A percentile compares a stretch with the other conserved stretches of the same genome.
These are phyloP conservation scores for Raffaelea albimanens DNA, from an alignment of 2,329 filamentous ascomycete species.

Conservation along the genomic window DNA sequence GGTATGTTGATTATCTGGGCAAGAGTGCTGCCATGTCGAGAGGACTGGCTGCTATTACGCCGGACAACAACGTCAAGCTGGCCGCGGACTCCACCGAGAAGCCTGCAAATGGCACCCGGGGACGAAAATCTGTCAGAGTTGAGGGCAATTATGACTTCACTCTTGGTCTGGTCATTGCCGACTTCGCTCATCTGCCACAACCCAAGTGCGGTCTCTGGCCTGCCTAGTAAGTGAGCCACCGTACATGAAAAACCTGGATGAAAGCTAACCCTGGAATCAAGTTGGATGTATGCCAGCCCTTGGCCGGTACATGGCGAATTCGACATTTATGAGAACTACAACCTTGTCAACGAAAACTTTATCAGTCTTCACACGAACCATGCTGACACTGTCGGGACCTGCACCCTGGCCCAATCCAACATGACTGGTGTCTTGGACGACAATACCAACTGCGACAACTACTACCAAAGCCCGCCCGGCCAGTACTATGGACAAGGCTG, in stretches of 20 bases:
- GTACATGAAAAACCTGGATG: too few species aligned
- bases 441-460: slow-evolving; percentile 31
- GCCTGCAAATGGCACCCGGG: slow-evolving; percentile 14
- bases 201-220: slow-evolving; percentile 63
- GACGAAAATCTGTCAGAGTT: slow-evolving; percentile 52
- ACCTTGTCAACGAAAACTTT: slow-evolving; percentile 41
- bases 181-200: slow-evolving; percentile 60
- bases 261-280: slow-evolving; percentile 5
- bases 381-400: slow-evolving; percentile 20
- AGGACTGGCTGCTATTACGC: slow-evolving; percentile 28
- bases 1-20: slow-evolving; percentile 49
- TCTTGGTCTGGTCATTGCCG: slow-evolving; percentile 58
- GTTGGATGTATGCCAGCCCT: slow-evolving; percentile 39
- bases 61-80: slow-evolving; percentile 22
- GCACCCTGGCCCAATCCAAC: slow-evolving; percentile 20
- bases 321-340: slow-evolving; percentile 60
- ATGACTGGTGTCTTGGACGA: slow-evolving; percentile 21
- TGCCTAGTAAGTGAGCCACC: slow-evolving; percentile 48
- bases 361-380: slow-evolving; percentile 49
- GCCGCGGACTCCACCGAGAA: slow-evolving; percentile 2
- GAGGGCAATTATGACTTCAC: slow-evolving; percentile 54
- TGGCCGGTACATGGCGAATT: slow-evolving; percentile 58
- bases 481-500: slow-evolving; percentile 32
- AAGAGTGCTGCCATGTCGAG: slow-evolving; percentile 20
- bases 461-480: slow-evolving; percentile 13